Percentiles rank a stretch among this genome's conserved stretches.
These are phyloP conservation scores for Carex parvula DNA, from an alignment of 176 grass and related monocot genomes.

Conservation along the genomic window DNA sequence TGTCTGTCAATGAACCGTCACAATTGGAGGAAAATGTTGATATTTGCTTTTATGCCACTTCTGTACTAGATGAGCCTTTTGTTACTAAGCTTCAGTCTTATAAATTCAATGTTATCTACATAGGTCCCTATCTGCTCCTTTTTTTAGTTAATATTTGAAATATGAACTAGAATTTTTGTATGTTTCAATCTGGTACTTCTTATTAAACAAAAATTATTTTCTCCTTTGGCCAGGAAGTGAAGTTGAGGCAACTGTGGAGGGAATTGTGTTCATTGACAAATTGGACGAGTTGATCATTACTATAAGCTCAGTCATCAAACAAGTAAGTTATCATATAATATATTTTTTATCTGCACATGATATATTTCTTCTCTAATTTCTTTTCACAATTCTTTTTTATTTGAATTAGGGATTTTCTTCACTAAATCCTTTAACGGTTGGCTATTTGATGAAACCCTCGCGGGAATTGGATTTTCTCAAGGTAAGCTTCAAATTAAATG, in stretches of 20 bases:
- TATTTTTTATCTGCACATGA: neutral
- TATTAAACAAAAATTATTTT: constrained; percentile 10
- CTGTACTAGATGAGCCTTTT: constrained; percentile 40
- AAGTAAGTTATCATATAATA: constrained; percentile 37
- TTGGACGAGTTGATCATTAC: constrained; percentile 60
- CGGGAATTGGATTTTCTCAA: constrained; percentile 89
- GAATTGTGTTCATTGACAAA: constrained; percentile 47
- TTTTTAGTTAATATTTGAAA: neutral
- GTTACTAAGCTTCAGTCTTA: constrained; percentile 46
- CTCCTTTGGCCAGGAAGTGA: constrained; percentile 40
- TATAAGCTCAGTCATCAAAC: constrained; percentile 62
- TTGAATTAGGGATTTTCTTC: constrained; percentile 41
- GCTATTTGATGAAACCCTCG: constrained; percentile 90
- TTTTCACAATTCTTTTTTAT: constrained; percentile 12
- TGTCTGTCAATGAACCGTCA: neutral
- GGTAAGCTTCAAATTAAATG: constrained; percentile 44
- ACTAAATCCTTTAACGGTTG: constrained; percentile 47
- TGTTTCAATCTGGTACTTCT: constrained; percentile 8
- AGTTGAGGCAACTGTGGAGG: constrained; percentile 17
- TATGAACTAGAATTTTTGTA: neutral
- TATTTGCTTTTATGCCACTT: constrained; percentile 59
- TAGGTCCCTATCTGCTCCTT: constrained; percentile 41
- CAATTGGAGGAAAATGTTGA: constrained; percentile 14
- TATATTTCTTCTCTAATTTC: constrained; percentile 5
- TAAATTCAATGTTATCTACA: constrained; percentile 46